Evolutionary conservation across 2,329 filamentous ascomycete genomes (phyloP).

Genomic region (Graphilbum fragrans): DNA sequence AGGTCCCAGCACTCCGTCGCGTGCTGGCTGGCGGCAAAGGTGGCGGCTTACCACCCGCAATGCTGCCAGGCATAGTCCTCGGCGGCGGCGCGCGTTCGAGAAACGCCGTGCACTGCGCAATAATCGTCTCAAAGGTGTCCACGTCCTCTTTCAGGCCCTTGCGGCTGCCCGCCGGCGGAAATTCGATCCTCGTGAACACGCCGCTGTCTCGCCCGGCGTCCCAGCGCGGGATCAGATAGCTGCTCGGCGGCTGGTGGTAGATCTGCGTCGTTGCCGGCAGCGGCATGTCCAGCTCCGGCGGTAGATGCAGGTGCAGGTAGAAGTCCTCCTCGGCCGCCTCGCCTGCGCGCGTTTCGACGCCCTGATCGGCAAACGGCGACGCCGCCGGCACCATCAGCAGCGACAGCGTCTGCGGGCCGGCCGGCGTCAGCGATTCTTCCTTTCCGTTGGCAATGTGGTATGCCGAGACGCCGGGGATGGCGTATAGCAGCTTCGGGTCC

Average conservation of each 20-base stretch:
- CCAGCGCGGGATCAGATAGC: constrained; percentile 92
- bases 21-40: neutral
- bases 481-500: constrained; percentile 56
- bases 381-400: constrained; percentile 92
- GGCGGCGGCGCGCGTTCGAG: constrained; percentile 69
- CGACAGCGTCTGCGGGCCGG: constrained; percentile 81
- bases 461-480: constrained; percentile 75
- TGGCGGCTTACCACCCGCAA: too few relatives aligned
- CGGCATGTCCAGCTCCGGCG: constrained; percentile 86
- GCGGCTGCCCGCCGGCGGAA: constrained; percentile 61
- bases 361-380: constrained; percentile 49
- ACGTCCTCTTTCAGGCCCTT: constrained; percentile 77
- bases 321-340: constrained; percentile 66
- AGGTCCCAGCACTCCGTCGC: neutral
- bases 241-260: constrained; percentile 85
- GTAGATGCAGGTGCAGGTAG: constrained; percentile 89
- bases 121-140: constrained; percentile 89
- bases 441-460: constrained; percentile 84
- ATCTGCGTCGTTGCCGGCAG: constrained; percentile 93
- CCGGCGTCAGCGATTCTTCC: constrained; percentile 70
- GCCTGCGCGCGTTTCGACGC: constrained; percentile 37
- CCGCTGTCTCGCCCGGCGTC: constrained; percentile 80
- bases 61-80: constrained; percentile 12
- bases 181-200: constrained; percentile 87
- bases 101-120: constrained; percentile 92